Evolutionary conservation across 2,329 filamentous ascomycete genomes (phyloP), one percentile per base, ranked within the genome.

Genomic region (Rosellinia necatrix): DNA sequence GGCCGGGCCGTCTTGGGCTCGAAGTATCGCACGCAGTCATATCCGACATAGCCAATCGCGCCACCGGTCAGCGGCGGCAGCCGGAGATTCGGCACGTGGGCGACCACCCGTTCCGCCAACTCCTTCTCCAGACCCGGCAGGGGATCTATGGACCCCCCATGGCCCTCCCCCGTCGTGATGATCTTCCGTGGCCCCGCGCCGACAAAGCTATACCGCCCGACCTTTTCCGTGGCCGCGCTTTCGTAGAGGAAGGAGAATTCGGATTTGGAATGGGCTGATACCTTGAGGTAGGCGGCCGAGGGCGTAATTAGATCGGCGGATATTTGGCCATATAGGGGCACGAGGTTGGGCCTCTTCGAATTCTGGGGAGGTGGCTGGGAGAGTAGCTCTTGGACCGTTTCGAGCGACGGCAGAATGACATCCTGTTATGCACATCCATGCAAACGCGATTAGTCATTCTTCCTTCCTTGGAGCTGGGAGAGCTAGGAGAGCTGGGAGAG

Each of bases 1-100:
- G 91, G 85, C 46, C 92, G 84, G 22, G 87, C 87, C n/a, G 94
- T 97, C 81, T 92, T 96, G 59, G 94, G 94, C 79, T 99, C 94
- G 66, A 99, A 99, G 76, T 97, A 97, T 70, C 88, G 87, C 67
- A 99, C 91, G 73, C 94, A 99, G 72, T 99, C 94, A 71, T 99
- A 99, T 49, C 92, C 92, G 5, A 97, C 91, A 72, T 97, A 99
- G 57, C 94, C 94, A 67, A 99, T 91, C 10, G 92, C 94, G 46
- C 94, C 94, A 35, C 92, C 94, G 0, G 90, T 91, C 76, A 99
- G 78, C 22, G 91, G 90, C 48, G 94, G 94, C 32, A 99, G 81
- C 66, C 83, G 84, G 68, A 97, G 77, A 1, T 87, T 90, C 0
- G 94, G 92, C 3, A 99, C 85, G 35, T 90, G 84, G 29, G 92